Evolutionary conservation across 768 basidiomycete genomes (phyloP).

Genomic region (Hirschioporus abietinus): DNA sequence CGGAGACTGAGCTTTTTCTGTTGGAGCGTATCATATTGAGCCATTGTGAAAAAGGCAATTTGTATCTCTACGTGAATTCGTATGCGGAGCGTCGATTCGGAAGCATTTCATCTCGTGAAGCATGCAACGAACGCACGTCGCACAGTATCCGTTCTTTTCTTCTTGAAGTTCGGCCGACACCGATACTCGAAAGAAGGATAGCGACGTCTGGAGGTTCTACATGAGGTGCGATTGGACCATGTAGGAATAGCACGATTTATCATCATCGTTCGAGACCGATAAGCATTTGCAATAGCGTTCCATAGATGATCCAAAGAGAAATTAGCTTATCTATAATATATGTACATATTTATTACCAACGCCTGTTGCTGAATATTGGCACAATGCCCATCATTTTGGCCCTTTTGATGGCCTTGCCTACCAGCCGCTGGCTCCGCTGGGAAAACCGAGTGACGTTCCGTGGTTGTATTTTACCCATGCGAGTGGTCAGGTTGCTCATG

Average conservation of each 20-base stretch:
- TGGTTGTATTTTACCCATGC: slow-evolving; percentile 77
- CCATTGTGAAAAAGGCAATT: background rate
- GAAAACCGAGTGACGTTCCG: slow-evolving; percentile 70
- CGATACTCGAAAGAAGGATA: background rate
- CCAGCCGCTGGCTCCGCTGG: slow-evolving; percentile 65
- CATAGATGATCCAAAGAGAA: background rate
- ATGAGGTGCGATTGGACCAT: background rate
- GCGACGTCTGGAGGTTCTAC: background rate
- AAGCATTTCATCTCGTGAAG: background rate
- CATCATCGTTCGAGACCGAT: background rate
- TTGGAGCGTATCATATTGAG: background rate
- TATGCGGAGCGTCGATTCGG: background rate
- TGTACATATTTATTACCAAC: background rate
- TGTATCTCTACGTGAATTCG: background rate
- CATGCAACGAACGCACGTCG: too few species aligned
- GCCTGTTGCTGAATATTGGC: slow-evolving; percentile 36
- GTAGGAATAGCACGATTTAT: background rate
- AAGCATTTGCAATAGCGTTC: background rate
- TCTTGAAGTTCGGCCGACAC: background rate
- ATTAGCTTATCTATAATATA: background rate
- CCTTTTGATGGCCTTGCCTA: slow-evolving; percentile 82
- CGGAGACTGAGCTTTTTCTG: background rate
- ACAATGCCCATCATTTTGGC: slow-evolving; percentile 91
- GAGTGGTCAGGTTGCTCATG: slow-evolving; percentile 53
- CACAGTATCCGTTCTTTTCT: background rate